phyloP scores from a whole-genome alignment of 23 red algal genomes.

The Gracilaria gracilis region DNA sequence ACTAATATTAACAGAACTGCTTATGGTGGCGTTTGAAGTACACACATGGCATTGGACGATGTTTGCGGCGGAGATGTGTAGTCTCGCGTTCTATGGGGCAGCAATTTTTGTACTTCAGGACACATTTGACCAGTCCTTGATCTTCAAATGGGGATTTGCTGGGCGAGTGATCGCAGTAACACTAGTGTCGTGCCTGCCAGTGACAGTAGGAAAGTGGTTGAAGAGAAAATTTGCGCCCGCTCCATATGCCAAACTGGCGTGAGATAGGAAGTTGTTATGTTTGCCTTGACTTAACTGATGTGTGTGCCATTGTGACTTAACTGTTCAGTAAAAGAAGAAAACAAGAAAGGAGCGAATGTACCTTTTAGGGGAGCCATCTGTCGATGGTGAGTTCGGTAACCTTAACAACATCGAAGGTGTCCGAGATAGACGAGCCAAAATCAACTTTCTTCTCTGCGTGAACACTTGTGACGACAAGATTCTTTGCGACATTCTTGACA shows the following conservation, averaged over 20 bases:
- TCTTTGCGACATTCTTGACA: conserved; percentile 85
- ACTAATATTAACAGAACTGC: conserved; percentile 88
- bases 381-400: conserved; percentile 64
- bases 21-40: conserved; percentile 96
- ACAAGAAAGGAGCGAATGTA: background rate
- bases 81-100: conserved; percentile 65
- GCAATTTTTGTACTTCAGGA: conserved; percentile 74
- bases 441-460: background rate
- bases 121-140: conserved; percentile 79
- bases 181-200: conserved; percentile 84
- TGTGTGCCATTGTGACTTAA: background rate
- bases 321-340: background rate
- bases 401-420: conserved; percentile 27
- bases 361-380: conserved; percentile 45
- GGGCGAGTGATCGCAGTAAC: conserved; percentile 79
- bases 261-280: conserved; percentile 22
- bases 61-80: conserved; percentile 85
- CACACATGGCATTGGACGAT: conserved; percentile 90
- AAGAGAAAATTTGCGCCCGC: conserved; percentile 81
- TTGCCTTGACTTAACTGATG: conserved; percentile 3
- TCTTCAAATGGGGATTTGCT: conserved; percentile 81
- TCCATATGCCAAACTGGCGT: conserved; percentile 84
- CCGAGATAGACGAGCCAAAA: background rate
- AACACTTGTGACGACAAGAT: conserved; percentile 55
- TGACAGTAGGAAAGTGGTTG: conserved; percentile 87